Evolutionary conservation across 805 yeast species (phyloP), one percentile per base, ranked within the genome.

Genomic region (Cyberlindnera samutprakarnensis): DNA sequence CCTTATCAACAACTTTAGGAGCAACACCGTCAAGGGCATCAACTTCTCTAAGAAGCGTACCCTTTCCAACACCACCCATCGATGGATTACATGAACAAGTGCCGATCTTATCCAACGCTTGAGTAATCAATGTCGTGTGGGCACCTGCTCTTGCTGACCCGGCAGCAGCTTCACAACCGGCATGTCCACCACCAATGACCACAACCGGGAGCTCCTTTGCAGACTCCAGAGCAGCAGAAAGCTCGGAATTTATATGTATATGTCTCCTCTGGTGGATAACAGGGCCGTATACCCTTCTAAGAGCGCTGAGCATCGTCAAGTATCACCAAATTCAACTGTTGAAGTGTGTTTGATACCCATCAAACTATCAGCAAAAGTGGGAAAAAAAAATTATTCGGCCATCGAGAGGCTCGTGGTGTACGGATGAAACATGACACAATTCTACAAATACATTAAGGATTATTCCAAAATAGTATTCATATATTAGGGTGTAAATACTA

Each of bases 51-150:
- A 92, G 61, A 25, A 92, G 61, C 0, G 95, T 90, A 12, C 98
- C 99, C 51, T 92, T 92, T 1, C 98, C 99, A 34, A 92, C 88
- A 40, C 99, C 99, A 23, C 98, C 99, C 80, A 87, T 84, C 26
- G 84, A 87, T 8, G 99, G 99, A 53, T 92, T 92, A 56, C 99
- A 92, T 2, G 96, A 86, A 14, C 96, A 92, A 0, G 94, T 82
- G 0, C 99, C 99, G 11, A 92, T 77, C 49, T 85, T 83, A 18
- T 64, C 53, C 21, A 75, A 49, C 28, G 66, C 70, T 2, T 95
- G 97, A 0, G 98, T 88, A 2, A 92, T 65, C 18, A 92, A 62
- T 2, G 78, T 62, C 0, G 95, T 80, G 4, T 50, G 39, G 2
- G 79, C 70, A 1, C 96, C 96, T 1, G 83, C 52, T 40, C 99